These are phyloP conservation scores for Boletellus ananas DNA, from an alignment of 768 basidiomycete genomes.

Conservation along the genomic window DNA sequence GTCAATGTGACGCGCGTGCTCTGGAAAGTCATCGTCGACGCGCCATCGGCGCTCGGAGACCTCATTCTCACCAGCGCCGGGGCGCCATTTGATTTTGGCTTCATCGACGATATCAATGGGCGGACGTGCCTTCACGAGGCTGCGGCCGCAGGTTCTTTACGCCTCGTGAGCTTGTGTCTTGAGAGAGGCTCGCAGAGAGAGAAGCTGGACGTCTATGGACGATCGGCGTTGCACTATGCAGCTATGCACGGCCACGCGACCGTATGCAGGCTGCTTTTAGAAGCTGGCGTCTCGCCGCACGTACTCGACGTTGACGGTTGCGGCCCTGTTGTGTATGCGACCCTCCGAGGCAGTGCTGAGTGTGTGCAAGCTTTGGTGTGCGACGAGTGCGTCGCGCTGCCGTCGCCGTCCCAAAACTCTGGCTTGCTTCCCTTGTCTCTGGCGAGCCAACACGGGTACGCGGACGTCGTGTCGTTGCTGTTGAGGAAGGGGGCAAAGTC, in stretches of 20 bases:
- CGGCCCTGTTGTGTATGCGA: conserved; percentile 91
- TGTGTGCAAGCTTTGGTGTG: conserved; percentile 83
- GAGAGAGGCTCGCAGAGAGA: conserved; percentile 64
- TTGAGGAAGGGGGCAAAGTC: conserved; percentile 74
- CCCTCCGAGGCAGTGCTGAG: conserved; percentile 75
- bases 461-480: conserved; percentile 75
- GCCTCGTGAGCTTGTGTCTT: conserved; percentile 79
- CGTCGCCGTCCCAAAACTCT: conserved; percentile 51
- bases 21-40: conserved; percentile 89
- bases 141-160: conserved; percentile 75
- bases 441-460: conserved; percentile 86
- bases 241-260: conserved; percentile 85
- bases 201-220: conserved; percentile 84
- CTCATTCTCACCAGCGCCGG: conserved; percentile 66
- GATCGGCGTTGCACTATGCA: conserved; percentile 92
- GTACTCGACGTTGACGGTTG: conserved; percentile 90
- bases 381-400: conserved; percentile 61
- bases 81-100: conserved; percentile 80
- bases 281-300: conserved; percentile 60
- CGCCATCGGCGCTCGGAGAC: conserved; percentile 67
- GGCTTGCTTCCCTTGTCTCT: conserved; percentile 86
- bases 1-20: conserved; percentile 84
- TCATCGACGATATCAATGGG: conserved; percentile 95
- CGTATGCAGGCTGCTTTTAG: conserved; percentile 74
- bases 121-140: conserved; percentile 93